phyloP scores from a whole-genome alignment of 306 rosid species.

The Ziziphus jujuba region DNA sequence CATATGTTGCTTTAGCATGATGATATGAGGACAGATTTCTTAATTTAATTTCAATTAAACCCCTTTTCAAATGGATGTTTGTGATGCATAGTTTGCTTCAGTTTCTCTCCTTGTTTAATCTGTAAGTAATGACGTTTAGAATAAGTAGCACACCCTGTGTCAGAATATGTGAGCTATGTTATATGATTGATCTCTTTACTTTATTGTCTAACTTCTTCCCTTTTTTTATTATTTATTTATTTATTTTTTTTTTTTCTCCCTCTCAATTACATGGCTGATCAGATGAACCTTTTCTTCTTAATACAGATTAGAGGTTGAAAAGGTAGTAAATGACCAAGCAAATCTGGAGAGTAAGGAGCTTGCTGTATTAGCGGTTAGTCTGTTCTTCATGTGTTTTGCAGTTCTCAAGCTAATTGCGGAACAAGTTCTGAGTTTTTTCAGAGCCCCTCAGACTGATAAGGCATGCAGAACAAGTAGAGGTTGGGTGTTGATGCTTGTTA shows the following conservation, averaged over 20 bases:
- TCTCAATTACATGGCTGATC: background rate
- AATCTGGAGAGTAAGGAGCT: conserved; percentile 65
- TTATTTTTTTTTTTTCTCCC: too few species aligned
- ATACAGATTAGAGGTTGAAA: conserved; percentile 60
- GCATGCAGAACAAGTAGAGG: conserved; percentile 49
- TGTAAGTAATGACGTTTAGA: too few species aligned
- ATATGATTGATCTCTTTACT: background rate
- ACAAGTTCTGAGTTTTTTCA: conserved; percentile 34
- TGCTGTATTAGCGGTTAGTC: conserved; percentile 62
- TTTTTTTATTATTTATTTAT: too few species aligned
- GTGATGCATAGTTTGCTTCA: background rate
- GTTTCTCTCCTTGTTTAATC: background rate
- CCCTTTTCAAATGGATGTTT: conserved; percentile 6
- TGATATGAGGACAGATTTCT: background rate
- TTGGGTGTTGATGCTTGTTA: conserved; percentile 64
- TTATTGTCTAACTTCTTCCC: too few species aligned
- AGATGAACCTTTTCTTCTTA: background rate
- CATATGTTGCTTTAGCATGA: background rate
- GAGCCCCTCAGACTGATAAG: conserved; percentile 37
- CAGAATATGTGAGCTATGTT: too few species aligned
- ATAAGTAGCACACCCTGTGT: too few species aligned
- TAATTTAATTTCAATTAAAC: background rate
- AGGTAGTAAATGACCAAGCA: conserved; percentile 54
- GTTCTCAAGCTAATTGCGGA: conserved; percentile 52
- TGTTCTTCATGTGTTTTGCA: conserved; percentile 59